Evolutionary conservation across 306 rosid genomes (phyloP).

Genomic region (Cercis canadensis): DNA sequence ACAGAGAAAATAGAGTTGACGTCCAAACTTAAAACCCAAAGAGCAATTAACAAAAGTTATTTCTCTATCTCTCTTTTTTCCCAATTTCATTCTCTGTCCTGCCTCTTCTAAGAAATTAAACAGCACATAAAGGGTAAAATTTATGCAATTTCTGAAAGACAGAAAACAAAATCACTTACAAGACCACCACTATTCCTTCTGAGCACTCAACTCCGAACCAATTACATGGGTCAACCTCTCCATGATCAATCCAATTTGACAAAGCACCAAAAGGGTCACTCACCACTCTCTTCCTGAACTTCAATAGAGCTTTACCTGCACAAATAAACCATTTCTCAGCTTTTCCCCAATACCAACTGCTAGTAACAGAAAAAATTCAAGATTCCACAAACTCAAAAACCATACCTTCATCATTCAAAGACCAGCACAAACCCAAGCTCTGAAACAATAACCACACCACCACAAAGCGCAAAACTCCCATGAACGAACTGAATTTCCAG

Average conservation of each 20-base stretch:
- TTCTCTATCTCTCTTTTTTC: background rate
- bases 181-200: conserved; percentile 65
- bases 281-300: conserved; percentile 63
- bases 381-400: conserved; percentile 6
- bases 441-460: conserved; percentile 50
- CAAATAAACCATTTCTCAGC: conserved; percentile 33
- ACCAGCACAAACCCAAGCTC: conserved; percentile 61
- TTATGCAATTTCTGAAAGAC: background rate
- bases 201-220: conserved; percentile 93
- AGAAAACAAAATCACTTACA: conserved; percentile 63
- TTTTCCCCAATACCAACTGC: conserved; percentile 15
- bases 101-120: too few relatives aligned
- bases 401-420: conserved; percentile 83
- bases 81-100: too few relatives aligned
- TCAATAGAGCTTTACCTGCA: conserved; percentile 85
- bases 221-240: conserved; percentile 61
- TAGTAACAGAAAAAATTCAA: conserved; percentile 3
- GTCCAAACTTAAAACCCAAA: background rate
- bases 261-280: conserved; percentile 84
- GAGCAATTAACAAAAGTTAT: background rate
- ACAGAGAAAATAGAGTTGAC: too few relatives aligned
- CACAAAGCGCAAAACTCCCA: conserved; percentile 39
- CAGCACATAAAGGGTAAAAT: background rate
- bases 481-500: conserved; percentile 50
- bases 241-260: conserved; percentile 73